Conservation (phyloP, 2,329 filamentous ascomycete species). For the Eutypa lata region DNA sequence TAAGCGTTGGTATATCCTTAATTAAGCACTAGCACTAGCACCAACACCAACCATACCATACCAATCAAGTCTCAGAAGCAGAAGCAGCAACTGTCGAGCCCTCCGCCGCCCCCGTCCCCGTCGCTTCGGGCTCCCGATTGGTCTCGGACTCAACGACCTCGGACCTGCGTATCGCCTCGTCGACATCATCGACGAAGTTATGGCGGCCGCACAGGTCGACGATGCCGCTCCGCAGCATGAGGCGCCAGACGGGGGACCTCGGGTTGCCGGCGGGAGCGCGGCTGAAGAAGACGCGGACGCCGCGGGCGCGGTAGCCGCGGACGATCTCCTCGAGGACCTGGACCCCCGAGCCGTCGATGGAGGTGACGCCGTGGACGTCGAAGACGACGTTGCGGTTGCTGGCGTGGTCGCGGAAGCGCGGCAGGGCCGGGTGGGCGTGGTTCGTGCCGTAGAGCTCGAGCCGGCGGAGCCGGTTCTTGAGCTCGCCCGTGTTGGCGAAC, state of each 20-base stretch:
- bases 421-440: conserved; percentile 81
- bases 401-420: conserved; percentile 71
- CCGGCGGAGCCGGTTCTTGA: conserved; percentile 78
- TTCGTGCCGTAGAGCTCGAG: conserved; percentile 89
- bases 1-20: no score
- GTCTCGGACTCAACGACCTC: conserved; percentile 58
- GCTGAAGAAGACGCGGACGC: conserved; percentile 74
- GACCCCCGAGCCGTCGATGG: conserved; percentile 86
- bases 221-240: conserved; percentile 80
- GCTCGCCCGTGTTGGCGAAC: conserved; percentile 92
- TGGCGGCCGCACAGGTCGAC: conserved; percentile 72
- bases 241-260: conserved; percentile 58
- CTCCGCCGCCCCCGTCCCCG: no score
- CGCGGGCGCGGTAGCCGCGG: conserved; percentile 69
- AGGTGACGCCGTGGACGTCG: conserved; percentile 95
- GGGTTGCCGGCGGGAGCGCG: conserved; percentile 44
- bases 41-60: no score
- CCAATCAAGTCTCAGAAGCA: no score
- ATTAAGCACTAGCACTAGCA: no score
- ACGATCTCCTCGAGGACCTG: conserved; percentile 93
- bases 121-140: conserved; percentile 12
- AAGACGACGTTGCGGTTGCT: conserved; percentile 93
- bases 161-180: conserved; percentile 77
- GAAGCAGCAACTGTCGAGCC: no score
- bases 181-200: conserved; percentile 79